phyloP scores from a whole-genome alignment of 805 yeast species.

The Ogataea pini region DNA sequence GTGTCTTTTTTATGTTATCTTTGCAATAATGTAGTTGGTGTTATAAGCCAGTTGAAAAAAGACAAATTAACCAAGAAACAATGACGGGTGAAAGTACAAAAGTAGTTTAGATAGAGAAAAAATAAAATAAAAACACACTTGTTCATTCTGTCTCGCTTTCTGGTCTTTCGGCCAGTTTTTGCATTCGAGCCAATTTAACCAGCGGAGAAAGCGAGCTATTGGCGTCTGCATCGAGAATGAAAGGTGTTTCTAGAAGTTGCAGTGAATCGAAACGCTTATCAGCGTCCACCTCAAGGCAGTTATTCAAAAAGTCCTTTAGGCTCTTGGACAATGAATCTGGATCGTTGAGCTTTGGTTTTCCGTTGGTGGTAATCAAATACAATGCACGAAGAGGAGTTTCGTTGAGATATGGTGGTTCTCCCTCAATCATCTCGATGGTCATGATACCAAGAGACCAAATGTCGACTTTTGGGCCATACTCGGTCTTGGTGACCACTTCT shows the following conservation, averaged over 20 bases:
- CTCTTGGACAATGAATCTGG: slow-evolving; percentile 74
- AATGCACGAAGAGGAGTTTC: slow-evolving; percentile 79
- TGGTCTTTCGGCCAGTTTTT: slow-evolving; percentile 44
- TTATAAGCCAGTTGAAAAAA: too few species aligned
- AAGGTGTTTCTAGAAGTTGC: slow-evolving; percentile 66
- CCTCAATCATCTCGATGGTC: slow-evolving; percentile 87
- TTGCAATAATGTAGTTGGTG: background rate
- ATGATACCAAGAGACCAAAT: slow-evolving; percentile 83
- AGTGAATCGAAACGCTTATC: slow-evolving; percentile 78
- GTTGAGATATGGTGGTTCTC: slow-evolving; percentile 81
- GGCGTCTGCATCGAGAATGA: slow-evolving; percentile 62
- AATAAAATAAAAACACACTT: too few species aligned
- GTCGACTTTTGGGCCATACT: slow-evolving; percentile 79
- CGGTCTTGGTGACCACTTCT: slow-evolving; percentile 77
- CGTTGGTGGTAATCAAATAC: slow-evolving; percentile 75
- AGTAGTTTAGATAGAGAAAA: too few species aligned
- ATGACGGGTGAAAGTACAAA: background rate
- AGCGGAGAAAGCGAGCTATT: slow-evolving; percentile 67
- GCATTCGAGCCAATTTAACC: slow-evolving; percentile 71
- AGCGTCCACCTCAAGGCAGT: slow-evolving; percentile 81
- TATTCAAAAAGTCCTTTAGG: slow-evolving; percentile 67
- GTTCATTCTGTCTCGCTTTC: slow-evolving; percentile 23
- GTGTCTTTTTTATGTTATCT: background rate
- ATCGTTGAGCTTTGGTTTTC: slow-evolving; percentile 70
- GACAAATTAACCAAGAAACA: too few species aligned